Base-by-base conservation (phyloP, 345 rosid genomes). In the Brassica rapa region DNA sequence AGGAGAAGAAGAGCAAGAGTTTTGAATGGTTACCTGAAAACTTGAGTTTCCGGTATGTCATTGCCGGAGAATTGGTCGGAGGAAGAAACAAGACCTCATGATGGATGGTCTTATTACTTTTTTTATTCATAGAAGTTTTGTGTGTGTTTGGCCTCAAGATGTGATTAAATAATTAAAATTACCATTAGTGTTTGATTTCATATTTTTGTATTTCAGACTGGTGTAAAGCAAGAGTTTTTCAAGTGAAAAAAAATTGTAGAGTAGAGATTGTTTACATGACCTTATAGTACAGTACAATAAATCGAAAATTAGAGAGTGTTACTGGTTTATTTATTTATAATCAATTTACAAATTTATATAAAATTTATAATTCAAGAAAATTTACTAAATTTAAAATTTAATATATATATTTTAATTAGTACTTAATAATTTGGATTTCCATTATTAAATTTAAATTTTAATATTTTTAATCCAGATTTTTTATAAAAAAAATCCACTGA, bases 1-100 rank as follows among this genome's bases (percentile, higher is more conserved):
- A 79, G 80, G 86, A 86, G 15, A 86, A 82, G 86, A 76, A 76
- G 15, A 86, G 85, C 29, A 91, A 84, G 75, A 77, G 68, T 63
- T 79, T 91, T 61, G 81, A 85, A 51, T 91, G 98, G 98, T 71
- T 88, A 60, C 88, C 93, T 1, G 89, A 85, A 66, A 86, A 87
- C 66, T 83, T 89, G 51, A 78, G 80, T n/a, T 93, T 93, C 79
- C 91, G 92, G 81, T 93, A 85, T 72, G 80, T 87, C 46, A 83
- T 93, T 30, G 88, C 88, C 56, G 87, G 85, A 51, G 87, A 89
- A 43, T 62, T 86, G 16, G 84, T 85, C 11, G 67, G 83, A 74
- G 87, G 79, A 65, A 71, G 72, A 74, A 70, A 27, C 37, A 81
- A 62, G 23, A 53, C 39, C 9, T 76, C 4, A 14, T 49, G 56